Conservation (phyloP, 2,329 filamentous ascomycete genomes). For the Xylogone sp. region DNA sequence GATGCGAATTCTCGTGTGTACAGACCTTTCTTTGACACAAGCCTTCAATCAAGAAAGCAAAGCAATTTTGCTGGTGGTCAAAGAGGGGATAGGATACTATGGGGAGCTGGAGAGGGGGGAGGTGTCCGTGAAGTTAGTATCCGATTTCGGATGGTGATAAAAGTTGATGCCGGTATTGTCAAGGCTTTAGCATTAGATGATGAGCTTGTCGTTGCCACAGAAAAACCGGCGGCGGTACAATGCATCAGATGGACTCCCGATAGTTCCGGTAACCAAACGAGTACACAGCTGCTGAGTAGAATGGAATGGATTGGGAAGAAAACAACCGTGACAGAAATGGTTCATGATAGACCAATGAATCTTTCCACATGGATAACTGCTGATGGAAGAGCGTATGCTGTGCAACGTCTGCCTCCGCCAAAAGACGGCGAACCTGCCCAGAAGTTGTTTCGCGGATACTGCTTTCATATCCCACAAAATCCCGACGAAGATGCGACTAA, state of each 20-base stretch:
- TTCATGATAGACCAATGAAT: conserved; percentile 95
- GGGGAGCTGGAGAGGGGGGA: conserved; percentile 76
- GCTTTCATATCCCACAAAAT: conserved; percentile 73
- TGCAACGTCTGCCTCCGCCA: conserved; percentile 63
- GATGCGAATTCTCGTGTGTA: conserved; percentile 83
- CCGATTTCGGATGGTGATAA: conserved; percentile 95
- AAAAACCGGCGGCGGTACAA: conserved; percentile 90
- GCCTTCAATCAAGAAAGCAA: conserved; percentile 58
- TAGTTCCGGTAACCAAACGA: conserved; percentile 76
- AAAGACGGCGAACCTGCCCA: conserved; percentile 42
- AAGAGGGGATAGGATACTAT: conserved; percentile 57
- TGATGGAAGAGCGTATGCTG: conserved; percentile 85
- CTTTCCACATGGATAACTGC: conserved; percentile 87
- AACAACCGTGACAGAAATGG: conserved; percentile 74
- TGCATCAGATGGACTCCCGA: conserved; percentile 95
- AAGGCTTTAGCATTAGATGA: conserved; percentile 86
- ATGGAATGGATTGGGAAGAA: conserved; percentile 85
- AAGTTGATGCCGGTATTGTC: conserved; percentile 91
- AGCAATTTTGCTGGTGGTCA: conserved; percentile 51
- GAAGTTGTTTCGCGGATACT: conserved; percentile 80
- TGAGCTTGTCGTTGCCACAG: conserved; percentile 86
- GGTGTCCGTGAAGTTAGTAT: conserved; percentile 84
- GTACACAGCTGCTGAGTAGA: conserved; percentile 81
- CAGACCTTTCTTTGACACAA: conserved; percentile 73
- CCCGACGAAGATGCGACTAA: conserved; percentile 60